Percentiles rank a stretch among this genome's conserved stretches.
Conservation (phyloP, 306 rosid species). For the Canavalia ensiformis region DNA sequence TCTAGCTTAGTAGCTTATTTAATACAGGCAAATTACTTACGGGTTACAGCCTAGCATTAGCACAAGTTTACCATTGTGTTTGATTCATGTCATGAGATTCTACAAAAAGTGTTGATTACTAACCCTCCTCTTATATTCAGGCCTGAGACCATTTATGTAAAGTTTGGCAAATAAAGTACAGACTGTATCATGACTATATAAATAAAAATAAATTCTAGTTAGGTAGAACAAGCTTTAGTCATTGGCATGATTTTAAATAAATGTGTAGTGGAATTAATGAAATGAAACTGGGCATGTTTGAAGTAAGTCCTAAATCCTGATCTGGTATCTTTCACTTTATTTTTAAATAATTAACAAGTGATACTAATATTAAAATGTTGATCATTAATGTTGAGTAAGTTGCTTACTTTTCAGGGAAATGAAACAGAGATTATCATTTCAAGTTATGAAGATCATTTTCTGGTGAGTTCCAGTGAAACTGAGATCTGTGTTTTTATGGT, state of each 20-base stretch:
- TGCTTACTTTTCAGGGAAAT: conserved; percentile 71
- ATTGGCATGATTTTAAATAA: not conserved
- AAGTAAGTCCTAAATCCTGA: not conserved
- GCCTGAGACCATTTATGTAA: not conserved
- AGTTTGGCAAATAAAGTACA: not conserved
- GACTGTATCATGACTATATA: not conserved
- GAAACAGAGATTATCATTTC: conserved; percentile 76
- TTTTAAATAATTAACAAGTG: not conserved
- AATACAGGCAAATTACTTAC: no score
- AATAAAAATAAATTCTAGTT: not conserved
- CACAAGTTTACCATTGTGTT: no score
- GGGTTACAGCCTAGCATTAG: no score
- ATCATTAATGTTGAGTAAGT: conserved; percentile 23
- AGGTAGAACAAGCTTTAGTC: no score
- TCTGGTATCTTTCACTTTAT: not conserved
- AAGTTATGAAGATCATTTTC: conserved; percentile 77
- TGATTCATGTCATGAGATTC: not conserved
- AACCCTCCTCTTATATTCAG: not conserved
- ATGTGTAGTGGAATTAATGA: not conserved
- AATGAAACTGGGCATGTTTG: not conserved
- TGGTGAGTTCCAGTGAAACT: conserved; percentile 64
- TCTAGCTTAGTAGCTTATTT: no score
- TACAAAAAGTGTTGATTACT: not conserved
- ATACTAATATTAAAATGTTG: not conserved
- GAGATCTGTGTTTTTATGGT: conserved; percentile 27